Evolutionary conservation across 768 basidiomycete genomes (phyloP).

Genomic region (Termitomyces sp.): DNA sequence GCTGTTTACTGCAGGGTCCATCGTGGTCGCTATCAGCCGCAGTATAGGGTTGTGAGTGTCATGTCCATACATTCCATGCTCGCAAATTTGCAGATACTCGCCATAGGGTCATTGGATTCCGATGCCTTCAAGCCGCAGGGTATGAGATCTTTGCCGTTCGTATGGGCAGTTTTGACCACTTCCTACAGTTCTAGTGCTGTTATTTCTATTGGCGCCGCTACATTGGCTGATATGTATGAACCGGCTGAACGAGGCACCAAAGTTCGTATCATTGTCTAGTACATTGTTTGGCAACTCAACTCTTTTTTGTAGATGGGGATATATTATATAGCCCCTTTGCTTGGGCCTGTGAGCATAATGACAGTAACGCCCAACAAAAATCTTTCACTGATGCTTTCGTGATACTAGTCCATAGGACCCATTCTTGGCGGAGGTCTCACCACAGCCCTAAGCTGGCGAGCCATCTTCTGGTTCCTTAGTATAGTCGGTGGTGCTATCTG

Average conservation of each 20-base stretch:
- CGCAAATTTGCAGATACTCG: not conserved
- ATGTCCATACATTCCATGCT: not conserved
- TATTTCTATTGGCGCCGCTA: slow-evolving; percentile 64
- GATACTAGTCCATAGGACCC: slow-evolving; percentile 48
- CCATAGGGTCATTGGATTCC: slow-evolving; percentile 57
- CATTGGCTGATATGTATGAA: slow-evolving; percentile 76
- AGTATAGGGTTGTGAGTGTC: slow-evolving; percentile 41
- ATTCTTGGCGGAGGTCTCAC: slow-evolving; percentile 71
- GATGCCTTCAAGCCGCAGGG: slow-evolving; percentile 63
- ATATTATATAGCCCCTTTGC: slow-evolving; percentile 74
- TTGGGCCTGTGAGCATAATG: slow-evolving; percentile 47
- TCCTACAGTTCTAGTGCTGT: slow-evolving; percentile 16
- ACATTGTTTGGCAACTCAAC: slow-evolving; percentile 14
- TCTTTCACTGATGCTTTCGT: not conserved
- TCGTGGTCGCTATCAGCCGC: slow-evolving; percentile 50
- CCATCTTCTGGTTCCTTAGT: slow-evolving; percentile 78
- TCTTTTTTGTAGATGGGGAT: slow-evolving; percentile 54
- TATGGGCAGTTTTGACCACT: not conserved
- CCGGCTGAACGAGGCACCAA: slow-evolving; percentile 67
- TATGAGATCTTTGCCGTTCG: slow-evolving; percentile 17
- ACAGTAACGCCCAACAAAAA: not conserved
- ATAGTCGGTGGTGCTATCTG: slow-evolving; percentile 53
- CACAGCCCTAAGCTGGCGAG: slow-evolving; percentile 68
- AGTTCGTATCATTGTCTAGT: slow-evolving; percentile 14
- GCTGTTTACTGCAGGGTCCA: slow-evolving; percentile 49